Conservation (phyloP, 2,329 filamentous ascomycete genomes). For the Neonectria sp. region DNA sequence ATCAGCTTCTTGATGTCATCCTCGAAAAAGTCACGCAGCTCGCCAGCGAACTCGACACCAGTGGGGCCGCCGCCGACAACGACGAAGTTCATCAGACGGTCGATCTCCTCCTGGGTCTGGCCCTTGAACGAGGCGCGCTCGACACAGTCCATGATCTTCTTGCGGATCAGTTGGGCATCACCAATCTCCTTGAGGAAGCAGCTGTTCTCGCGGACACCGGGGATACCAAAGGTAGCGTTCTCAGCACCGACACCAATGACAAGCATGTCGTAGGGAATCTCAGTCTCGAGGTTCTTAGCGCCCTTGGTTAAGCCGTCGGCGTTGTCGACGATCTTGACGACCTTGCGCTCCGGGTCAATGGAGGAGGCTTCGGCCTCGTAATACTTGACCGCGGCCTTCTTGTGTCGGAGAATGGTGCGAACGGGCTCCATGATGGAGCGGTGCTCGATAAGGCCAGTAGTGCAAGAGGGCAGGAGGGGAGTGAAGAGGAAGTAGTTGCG, state of each 20-base stretch:
- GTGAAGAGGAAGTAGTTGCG: slow-evolving; percentile 99
- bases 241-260: slow-evolving; percentile 97
- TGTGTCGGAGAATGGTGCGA: slow-evolving; percentile 94
- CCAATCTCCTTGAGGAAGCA: slow-evolving; percentile 99
- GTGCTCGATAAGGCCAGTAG: slow-evolving; percentile 97
- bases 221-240: slow-evolving; percentile 98
- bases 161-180: slow-evolving; percentile 96
- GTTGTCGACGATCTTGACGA: slow-evolving; percentile 91
- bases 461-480: slow-evolving; percentile 95
- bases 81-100: slow-evolving; percentile 98
- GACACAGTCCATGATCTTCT: slow-evolving; percentile 99
- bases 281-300: slow-evolving; percentile 77
- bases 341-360: slow-evolving; percentile 92
- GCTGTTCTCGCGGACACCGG: slow-evolving; percentile 93
- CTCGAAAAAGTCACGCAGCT: slow-evolving; percentile 99
- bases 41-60: slow-evolving; percentile 97
- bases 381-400: slow-evolving; percentile 93
- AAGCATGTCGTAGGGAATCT: slow-evolving; percentile 98
- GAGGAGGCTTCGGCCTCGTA: slow-evolving; percentile 98
- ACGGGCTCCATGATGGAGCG: slow-evolving; percentile 99
- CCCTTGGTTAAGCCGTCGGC: slow-evolving; percentile 85
- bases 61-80: slow-evolving; percentile 94
- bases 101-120: slow-evolving; percentile 87
- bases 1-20: slow-evolving; percentile 98
- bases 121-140: slow-evolving; percentile 99